These are phyloP conservation scores for Pelargonium fulgidum DNA, from an alignment of 441 rosid genomes.

Conservation along the genomic window DNA sequence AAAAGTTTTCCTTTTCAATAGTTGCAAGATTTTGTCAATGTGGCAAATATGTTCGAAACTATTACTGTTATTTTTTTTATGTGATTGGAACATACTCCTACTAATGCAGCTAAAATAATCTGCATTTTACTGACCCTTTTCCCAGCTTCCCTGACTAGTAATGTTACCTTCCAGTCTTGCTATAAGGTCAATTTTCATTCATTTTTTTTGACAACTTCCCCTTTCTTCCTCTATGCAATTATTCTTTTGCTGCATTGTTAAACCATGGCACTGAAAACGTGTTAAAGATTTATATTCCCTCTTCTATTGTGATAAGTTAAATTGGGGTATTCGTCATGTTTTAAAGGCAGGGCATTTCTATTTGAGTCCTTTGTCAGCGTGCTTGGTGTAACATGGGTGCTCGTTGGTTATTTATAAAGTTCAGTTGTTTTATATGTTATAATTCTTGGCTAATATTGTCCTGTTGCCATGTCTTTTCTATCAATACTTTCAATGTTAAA, in stretches of 20 bases:
- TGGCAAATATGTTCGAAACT: neutral
- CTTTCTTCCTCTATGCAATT: neutral
- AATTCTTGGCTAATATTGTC: neutral
- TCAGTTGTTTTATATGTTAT: neutral
- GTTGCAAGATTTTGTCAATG: neutral
- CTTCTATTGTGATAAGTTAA: too few relatives aligned
- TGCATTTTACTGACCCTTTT: conserved; percentile 1
- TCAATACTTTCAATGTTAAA: neutral
- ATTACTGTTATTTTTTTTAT: neutral
- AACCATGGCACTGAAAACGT: neutral
- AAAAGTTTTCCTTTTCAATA: neutral
- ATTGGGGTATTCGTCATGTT: too few relatives aligned
- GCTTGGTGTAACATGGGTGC: neutral
- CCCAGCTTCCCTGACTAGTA: neutral
- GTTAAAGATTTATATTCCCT: too few relatives aligned
- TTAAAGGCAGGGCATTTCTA: neutral
- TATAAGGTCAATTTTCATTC: neutral
- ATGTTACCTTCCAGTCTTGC: neutral
- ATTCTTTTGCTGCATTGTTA: neutral
- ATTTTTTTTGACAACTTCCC: neutral
- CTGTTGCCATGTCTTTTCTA: neutral
- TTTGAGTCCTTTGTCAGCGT: neutral
- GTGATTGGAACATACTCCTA: neutral
- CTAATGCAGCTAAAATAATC: neutral
- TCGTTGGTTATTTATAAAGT: neutral